Evolutionary conservation across 129 eudicot genomes (phyloP).

Genomic region (Helianthus tuberosus): DNA sequence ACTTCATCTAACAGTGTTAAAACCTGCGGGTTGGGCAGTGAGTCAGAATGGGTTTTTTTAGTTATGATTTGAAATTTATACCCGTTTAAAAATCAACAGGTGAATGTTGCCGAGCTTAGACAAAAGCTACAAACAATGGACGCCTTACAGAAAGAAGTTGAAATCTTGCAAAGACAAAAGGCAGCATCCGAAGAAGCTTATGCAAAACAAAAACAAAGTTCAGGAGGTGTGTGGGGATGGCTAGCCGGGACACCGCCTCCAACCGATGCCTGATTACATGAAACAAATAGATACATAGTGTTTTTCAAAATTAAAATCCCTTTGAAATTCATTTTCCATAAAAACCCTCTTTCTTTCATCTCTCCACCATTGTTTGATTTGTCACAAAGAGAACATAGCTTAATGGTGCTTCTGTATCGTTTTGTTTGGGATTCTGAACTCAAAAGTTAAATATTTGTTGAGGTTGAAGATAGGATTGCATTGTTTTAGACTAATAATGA

Average conservation of each 20-base stretch:
- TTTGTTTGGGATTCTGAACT: constrained; percentile 29
- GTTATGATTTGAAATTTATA: too few species aligned
- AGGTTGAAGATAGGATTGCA: constrained; percentile 14
- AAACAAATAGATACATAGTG: constrained; percentile 23
- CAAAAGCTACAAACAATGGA: constrained; percentile 97
- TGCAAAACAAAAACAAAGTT: constrained; percentile 75
- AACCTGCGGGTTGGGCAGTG: not conserved
- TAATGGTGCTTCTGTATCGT: constrained; percentile 19
- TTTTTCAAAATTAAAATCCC: constrained; percentile 30
- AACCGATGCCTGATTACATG: constrained; percentile 40
- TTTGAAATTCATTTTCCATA: constrained; percentile 28
- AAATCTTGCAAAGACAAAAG: constrained; percentile 85
- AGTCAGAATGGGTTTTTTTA: not conserved
- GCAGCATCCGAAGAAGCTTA: constrained; percentile 97
- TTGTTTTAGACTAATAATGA: constrained; percentile 20
- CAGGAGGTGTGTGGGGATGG: constrained; percentile 99
- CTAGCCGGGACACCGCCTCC: constrained; percentile 70
- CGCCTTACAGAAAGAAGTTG: constrained; percentile 80
- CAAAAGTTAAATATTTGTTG: constrained; percentile 7
- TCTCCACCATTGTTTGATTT: constrained; percentile 20
- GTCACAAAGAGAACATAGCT: constrained; percentile 16
- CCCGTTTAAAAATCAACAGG: constrained; percentile 49
- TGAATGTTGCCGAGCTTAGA: constrained; percentile 90
- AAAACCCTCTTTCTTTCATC: not conserved
- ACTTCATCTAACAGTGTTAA: not conserved